Conservation (phyloP, 345 rosid species). For the Boechera stricta region DNA sequence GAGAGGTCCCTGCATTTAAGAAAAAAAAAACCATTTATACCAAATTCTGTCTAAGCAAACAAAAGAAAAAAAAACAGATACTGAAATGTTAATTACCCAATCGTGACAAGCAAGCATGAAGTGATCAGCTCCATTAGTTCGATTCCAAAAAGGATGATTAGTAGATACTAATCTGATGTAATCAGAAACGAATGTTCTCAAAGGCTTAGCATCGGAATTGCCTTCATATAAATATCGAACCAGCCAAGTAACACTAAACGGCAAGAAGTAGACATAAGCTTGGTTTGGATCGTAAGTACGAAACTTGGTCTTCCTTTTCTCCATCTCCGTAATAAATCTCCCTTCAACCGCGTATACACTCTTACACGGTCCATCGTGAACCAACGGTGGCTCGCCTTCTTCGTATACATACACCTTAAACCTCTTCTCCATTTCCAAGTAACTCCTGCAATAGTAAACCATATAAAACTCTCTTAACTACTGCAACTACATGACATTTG, state of each 20-base stretch:
- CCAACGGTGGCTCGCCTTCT: slow-evolving; percentile 81
- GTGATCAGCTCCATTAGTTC: slow-evolving; percentile 78
- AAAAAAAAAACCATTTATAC: not conserved
- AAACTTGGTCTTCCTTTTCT: slow-evolving; percentile 56
- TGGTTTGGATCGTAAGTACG: slow-evolving; percentile 57
- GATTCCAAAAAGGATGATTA: slow-evolving; percentile 80
- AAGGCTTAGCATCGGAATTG: slow-evolving; percentile 50
- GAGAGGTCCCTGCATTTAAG: slow-evolving; percentile 67
- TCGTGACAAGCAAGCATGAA: slow-evolving; percentile 94
- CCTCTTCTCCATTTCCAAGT: slow-evolving; percentile 82
- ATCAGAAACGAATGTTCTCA: slow-evolving; percentile 66
- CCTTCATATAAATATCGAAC: slow-evolving; percentile 64
- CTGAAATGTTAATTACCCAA: slow-evolving; percentile 55
- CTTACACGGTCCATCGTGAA: slow-evolving; percentile 89
- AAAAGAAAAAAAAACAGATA: not conserved
- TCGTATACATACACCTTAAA: slow-evolving; percentile 84
- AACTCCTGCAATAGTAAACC: slow-evolving; percentile 59
- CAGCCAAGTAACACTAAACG: slow-evolving; percentile 83
- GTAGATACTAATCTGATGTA: slow-evolving; percentile 65
- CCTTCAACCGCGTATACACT: slow-evolving; percentile 82
- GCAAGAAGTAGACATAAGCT: slow-evolving; percentile 84
- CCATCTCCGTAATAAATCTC: slow-evolving; percentile 81
- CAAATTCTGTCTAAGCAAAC: not conserved
- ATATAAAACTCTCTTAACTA: no score
- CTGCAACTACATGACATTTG: not conserved